Base-by-base conservation (phyloP, 2,329 filamentous ascomycete species). In the Ophiosphaerella korrae region DNA sequence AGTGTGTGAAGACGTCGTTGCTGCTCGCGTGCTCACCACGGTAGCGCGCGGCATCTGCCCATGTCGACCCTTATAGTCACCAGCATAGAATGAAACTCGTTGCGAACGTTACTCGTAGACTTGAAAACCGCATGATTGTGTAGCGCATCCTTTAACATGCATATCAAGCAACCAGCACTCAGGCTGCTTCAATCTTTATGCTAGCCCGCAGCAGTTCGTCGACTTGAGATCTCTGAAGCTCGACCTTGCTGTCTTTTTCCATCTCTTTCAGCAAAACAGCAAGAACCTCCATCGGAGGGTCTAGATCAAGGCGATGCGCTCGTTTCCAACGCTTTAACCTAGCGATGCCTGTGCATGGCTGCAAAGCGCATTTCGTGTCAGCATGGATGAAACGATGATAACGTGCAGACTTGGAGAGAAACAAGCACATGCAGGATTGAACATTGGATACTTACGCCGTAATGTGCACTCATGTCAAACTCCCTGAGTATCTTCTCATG, bases 381-480 rank as follows among this genome's bases (percentile, higher is more conserved):
- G 58, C 48, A 49, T 14, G 32, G 18, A 38, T 34, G 13, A 7
- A 13, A 16, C 8, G 32, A 4, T n/a, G 3, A 31, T 8, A 31
- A 12, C 5, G 12, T 12, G 21, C 14, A 3, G 11, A 5, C 13
- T 14, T 3, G 13, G 5, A 36, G 5, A 21, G n/a, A 34, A 46
- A 29, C 14, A 26, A 2, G 26, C 11, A 29, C 14, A 26, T 3
- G 26, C 3, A 29, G 11, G 11, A 29, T 29, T 29, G 26, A 3
- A 11, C 12, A 32, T 16, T 16, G 43, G 29, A 13, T 23, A 60
- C 89, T 78, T 84, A 96, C 92, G 49, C 94, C 94, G 72, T 90
- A 99, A 66, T 96, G 90, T 53, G 84, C 90, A 67, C 88, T 94
- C 60, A 96, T 88, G 72, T 99, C 94, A 75, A 94, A 99, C 71